Conservation (phyloP, 352 stramenopile species). For the Phytophthora sp. region DNA sequence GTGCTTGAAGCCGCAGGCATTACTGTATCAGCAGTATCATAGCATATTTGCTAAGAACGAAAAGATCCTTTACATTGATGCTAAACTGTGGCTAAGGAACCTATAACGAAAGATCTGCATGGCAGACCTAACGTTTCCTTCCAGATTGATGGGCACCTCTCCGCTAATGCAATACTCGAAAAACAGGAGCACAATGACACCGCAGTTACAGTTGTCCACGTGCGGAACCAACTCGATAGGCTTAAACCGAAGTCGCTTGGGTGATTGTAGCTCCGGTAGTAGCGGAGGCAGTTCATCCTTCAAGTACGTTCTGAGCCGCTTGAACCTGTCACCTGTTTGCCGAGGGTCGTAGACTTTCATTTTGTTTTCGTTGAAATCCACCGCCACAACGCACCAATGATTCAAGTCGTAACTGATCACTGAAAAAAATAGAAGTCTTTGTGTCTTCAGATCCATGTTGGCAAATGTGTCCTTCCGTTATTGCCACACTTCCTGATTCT, state of each 20-base stretch:
- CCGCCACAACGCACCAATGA: conserved; percentile 13
- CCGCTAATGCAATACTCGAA: background rate
- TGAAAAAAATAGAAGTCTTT: conserved; percentile 12
- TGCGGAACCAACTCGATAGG: background rate
- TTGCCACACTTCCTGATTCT: background rate
- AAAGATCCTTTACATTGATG: conserved; percentile 8
- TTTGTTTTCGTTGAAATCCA: background rate
- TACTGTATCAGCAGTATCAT: too few species aligned
- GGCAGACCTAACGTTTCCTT: conserved; percentile 8
- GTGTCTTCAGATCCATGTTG: background rate
- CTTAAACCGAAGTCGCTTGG: conserved; percentile 6
- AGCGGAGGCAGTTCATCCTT: conserved; percentile 1
- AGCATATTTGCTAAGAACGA: background rate
- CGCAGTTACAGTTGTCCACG: conserved; percentile 18
- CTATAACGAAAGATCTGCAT: conserved; percentile 25
- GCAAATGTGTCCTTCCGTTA: background rate
- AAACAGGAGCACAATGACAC: conserved; percentile 17
- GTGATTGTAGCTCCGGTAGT: background rate
- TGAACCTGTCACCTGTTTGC: background rate
- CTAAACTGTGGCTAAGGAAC: conserved; percentile 12
- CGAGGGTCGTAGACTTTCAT: background rate
- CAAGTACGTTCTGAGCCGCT: background rate
- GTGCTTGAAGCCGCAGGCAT: too few species aligned
- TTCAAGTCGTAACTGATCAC: conserved; percentile 10
- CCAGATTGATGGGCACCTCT: background rate